Conservation (phyloP, 768 basidiomycete genomes). For the Kwoniella pini region DNA sequence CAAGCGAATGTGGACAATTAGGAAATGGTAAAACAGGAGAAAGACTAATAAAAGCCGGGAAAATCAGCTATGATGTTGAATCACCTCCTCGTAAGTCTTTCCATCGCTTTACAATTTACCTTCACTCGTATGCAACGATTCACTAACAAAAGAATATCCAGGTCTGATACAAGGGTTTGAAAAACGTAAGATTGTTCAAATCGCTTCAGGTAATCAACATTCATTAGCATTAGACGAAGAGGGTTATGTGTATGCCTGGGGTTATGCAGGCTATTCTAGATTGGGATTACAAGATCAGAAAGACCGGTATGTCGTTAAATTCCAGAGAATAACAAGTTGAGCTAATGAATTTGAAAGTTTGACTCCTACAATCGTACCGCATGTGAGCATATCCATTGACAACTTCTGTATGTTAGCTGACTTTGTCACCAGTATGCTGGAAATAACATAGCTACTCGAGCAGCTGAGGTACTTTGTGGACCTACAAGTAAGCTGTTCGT, state of each 20-base stretch:
- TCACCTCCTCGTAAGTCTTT: constrained; percentile 29
- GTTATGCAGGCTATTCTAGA: constrained; percentile 67
- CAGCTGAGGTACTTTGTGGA: constrained; percentile 69
- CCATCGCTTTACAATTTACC: no score
- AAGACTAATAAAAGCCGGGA: constrained; percentile 80
- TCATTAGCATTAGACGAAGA: constrained; percentile 74
- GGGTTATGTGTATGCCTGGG: constrained; percentile 50
- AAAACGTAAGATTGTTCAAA: constrained; percentile 74
- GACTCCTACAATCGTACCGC: constrained; percentile 78
- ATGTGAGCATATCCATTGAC: constrained; percentile 57
- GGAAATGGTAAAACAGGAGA: constrained; percentile 94
- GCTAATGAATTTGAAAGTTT: constrained; percentile 53
- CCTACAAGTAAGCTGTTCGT: constrained; percentile 70
- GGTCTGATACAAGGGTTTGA: constrained; percentile 71
- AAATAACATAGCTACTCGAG: constrained; percentile 66
- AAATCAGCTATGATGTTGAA: constrained; percentile 77
- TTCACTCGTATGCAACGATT: constrained; percentile 19
- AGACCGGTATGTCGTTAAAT: constrained; percentile 59
- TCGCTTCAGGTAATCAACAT: constrained; percentile 86
- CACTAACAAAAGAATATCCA: constrained; percentile 44
- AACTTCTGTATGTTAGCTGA: constrained; percentile 3
- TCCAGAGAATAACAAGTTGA: not conserved
- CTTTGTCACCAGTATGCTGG: constrained; percentile 72
- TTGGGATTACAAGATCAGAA: constrained; percentile 66
- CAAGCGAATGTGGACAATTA: constrained; percentile 87